Percentiles rank a stretch among this genome's conserved stretches.
These are phyloP conservation scores for Solanum infundibuliforme DNA, from an alignment of 257 asterid species.

Conservation along the genomic window DNA sequence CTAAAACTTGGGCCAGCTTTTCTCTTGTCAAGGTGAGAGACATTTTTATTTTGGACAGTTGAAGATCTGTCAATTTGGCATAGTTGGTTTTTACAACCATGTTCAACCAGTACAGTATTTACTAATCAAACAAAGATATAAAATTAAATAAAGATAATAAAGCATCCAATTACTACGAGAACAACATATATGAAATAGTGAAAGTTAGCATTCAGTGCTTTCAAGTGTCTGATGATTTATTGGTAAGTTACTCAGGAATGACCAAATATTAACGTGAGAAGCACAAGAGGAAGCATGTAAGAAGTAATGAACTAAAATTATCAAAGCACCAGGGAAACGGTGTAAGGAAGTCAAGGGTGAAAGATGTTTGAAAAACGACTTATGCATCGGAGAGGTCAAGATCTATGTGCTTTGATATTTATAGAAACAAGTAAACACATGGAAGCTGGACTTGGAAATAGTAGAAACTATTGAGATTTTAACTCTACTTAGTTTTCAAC, in stretches of 20 bases:
- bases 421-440: background rate
- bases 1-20: constrained; percentile 80
- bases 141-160: background rate
- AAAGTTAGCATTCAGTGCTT: background rate
- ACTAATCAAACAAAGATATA: background rate
- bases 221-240: background rate
- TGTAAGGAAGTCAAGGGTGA: background rate
- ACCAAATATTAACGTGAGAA: background rate
- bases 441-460: background rate
- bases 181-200: background rate
- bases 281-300: background rate
- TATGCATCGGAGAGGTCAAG: background rate
- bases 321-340: background rate
- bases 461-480: background rate
- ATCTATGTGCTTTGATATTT: background rate
- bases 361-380: background rate
- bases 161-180: background rate
- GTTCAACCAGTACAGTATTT: background rate
- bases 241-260: background rate
- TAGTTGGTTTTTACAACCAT: background rate
- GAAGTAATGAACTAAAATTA: background rate
- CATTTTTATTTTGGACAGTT: background rate
- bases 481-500: background rate
- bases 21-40: constrained; percentile 64
- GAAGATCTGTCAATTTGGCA: background rate